Conservation (phyloP, 1,284 basidiomycete species). For the Rhodotorula mucilaginosa region DNA sequence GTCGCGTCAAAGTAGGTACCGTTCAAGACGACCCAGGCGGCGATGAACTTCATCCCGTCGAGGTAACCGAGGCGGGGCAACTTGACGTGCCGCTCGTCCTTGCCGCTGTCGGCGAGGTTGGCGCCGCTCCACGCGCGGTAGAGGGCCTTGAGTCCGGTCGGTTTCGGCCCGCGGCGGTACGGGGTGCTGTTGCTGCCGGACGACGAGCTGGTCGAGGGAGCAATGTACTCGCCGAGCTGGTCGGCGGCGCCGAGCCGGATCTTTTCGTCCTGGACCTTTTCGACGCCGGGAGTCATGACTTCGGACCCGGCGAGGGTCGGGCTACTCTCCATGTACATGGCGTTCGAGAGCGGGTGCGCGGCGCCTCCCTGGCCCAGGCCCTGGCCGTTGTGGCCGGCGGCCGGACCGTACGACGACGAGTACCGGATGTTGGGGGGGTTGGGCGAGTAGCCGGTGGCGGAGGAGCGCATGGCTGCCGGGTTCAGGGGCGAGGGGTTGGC, state of each 20-base stretch:
- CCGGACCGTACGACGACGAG: conserved; percentile 23
- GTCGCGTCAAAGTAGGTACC: conserved; percentile 47
- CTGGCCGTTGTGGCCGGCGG: neutral
- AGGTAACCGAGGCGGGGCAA: conserved; percentile 45
- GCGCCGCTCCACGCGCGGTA: conserved; percentile 38
- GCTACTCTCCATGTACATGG: conserved; percentile 43
- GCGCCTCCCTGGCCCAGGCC: conserved; percentile 5
- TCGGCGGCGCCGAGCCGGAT: conserved; percentile 34
- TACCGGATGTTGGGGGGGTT: conserved; percentile 29
- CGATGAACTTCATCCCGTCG: conserved; percentile 48
- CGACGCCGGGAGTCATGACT: conserved; percentile 26
- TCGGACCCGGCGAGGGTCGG: conserved; percentile 44
- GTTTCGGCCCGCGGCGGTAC: conserved; percentile 39
- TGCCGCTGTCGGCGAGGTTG: conserved; percentile 40
- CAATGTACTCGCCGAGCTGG: conserved; percentile 34
- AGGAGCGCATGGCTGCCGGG: conserved; percentile 30
- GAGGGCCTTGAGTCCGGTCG: conserved; percentile 32
- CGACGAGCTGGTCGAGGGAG: conserved; percentile 22
- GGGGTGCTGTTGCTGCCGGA: conserved; percentile 13
- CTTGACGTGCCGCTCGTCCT: conserved; percentile 43
- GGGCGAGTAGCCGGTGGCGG: conserved; percentile 22
- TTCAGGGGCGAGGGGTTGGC: conserved; percentile 39
- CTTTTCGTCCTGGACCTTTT: conserved; percentile 34
- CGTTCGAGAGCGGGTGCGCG: conserved; percentile 44
- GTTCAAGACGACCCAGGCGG: conserved; percentile 47